Percentiles rank a stretch among this genome's conserved stretches.
Conservation (phyloP, 228 moss, liverwort and hornwort species). For the Sphagnum magellanicum region DNA sequence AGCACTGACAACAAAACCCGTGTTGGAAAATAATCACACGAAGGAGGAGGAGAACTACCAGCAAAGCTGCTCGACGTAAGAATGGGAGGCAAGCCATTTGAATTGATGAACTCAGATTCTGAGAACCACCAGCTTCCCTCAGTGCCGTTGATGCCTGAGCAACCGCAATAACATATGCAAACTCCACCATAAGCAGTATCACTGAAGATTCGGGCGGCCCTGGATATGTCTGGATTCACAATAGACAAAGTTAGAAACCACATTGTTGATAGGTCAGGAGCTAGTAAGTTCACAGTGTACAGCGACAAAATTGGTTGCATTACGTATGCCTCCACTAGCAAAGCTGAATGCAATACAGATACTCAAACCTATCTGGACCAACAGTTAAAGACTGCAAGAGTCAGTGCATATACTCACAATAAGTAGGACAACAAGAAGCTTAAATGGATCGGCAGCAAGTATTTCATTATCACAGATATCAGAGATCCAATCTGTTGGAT, state of each 20-base stretch:
- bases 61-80: conserved; percentile 72
- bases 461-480: conserved; percentile 19
- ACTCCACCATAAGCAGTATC: conserved; percentile 65
- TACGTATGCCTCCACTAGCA: background rate
- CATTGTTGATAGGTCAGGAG: background rate
- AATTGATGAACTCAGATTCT: conserved; percentile 38
- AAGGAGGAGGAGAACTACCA: conserved; percentile 42
- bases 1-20: background rate
- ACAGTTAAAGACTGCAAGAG: background rate
- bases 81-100: conserved; percentile 71
- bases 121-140: conserved; percentile 15
- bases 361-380: background rate
- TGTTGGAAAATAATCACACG: background rate
- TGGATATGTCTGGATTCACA: conserved; percentile 52
- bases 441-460: conserved; percentile 73
- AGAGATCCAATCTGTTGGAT: conserved; percentile 36
- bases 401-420: conserved; percentile 55
- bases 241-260: background rate
- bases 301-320: background rate
- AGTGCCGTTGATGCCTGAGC: conserved; percentile 72
- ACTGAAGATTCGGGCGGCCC: conserved; percentile 75
- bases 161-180: conserved; percentile 58
- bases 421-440: conserved; percentile 65
- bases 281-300: background rate
- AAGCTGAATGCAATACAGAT: background rate